Percentiles rank a stretch among this genome's conserved stretches.
These are phyloP conservation scores for Aspergillus chevalieri DNA, from an alignment of 2,329 filamentous ascomycete genomes.

Conservation along the genomic window DNA sequence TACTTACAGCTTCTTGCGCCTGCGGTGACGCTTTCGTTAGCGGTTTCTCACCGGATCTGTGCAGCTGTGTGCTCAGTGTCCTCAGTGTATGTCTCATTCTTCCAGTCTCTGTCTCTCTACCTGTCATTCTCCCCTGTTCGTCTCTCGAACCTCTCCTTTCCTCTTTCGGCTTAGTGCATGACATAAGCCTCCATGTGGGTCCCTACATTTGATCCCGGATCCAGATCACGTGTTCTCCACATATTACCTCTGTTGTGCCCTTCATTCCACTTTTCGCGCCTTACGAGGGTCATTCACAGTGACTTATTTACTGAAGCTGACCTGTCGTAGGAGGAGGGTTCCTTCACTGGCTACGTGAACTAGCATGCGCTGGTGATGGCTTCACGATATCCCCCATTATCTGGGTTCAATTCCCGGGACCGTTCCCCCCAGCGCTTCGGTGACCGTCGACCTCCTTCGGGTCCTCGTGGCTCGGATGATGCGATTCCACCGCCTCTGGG, in stretches of 20 bases:
- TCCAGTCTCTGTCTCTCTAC: not conserved
- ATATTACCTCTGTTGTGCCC: not conserved
- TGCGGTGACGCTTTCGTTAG: too few relatives aligned
- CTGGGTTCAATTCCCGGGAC: conserved; percentile 60
- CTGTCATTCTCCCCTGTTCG: not conserved
- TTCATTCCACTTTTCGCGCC: not conserved
- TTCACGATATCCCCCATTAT: conserved; percentile 57
- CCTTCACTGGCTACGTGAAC: conserved; percentile 38
- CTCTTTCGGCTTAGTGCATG: not conserved
- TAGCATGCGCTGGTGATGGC: conserved; percentile 44
- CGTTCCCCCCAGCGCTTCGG: conserved; percentile 65
- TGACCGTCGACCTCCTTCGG: conserved; percentile 59
- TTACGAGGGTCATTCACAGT: not conserved
- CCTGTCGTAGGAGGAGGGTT: not conserved
- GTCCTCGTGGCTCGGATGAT: conserved; percentile 50
- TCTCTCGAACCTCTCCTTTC: not conserved
- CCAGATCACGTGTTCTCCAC: not conserved
- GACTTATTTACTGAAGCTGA: not conserved
- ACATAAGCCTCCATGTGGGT: not conserved
- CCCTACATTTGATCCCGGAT: not conserved
- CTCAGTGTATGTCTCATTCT: not conserved
- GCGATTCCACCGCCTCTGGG: conserved; percentile 51
- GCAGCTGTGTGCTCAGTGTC: too few relatives aligned
- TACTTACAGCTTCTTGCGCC: too few relatives aligned
- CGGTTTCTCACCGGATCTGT: too few relatives aligned